Evolutionary conservation across 140 eudicot genomes (phyloP).

Genomic region (Stevia rebaudiana): DNA sequence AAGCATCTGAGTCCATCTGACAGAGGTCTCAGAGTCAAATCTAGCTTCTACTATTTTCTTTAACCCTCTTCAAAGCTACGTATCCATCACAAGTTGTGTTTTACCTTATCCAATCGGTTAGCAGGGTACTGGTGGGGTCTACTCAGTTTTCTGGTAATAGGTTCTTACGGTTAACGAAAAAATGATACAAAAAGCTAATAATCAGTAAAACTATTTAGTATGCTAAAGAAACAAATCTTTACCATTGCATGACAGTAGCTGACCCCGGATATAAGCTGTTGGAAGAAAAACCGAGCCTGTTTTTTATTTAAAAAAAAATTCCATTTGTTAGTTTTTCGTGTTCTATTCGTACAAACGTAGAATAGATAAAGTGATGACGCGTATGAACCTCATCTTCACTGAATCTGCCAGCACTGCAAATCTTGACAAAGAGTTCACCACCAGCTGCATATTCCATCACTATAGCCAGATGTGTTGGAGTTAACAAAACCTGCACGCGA

Average conservation of each 20-base stretch:
- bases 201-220: background rate
- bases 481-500: constrained; percentile 59
- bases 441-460: constrained; percentile 99
- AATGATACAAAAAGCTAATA: background rate
- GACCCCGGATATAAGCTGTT: constrained; percentile 94
- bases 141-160: no score
- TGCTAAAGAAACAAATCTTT: constrained; percentile 13
- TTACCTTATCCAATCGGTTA: no score
- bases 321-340: constrained; percentile 25
- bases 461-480: constrained; percentile 89
- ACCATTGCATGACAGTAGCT: constrained; percentile 93
- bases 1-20: background rate
- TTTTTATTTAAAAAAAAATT: constrained; percentile 3
- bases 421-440: constrained; percentile 86
- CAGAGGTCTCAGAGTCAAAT: no score
- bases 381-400: constrained; percentile 87
- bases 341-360: background rate
- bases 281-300: constrained; percentile 94
- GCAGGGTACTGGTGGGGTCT: no score
- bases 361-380: background rate
- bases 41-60: no score
- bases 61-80: no score
- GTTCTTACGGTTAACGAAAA: no score
- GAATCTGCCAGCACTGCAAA: constrained; percentile 94
- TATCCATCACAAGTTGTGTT: no score